A percentile compares a stretch with the other conserved stretches of the same genome.
Conservation (phyloP, 2,329 filamentous ascomycete species). For the Fusarium domesticum region DNA sequence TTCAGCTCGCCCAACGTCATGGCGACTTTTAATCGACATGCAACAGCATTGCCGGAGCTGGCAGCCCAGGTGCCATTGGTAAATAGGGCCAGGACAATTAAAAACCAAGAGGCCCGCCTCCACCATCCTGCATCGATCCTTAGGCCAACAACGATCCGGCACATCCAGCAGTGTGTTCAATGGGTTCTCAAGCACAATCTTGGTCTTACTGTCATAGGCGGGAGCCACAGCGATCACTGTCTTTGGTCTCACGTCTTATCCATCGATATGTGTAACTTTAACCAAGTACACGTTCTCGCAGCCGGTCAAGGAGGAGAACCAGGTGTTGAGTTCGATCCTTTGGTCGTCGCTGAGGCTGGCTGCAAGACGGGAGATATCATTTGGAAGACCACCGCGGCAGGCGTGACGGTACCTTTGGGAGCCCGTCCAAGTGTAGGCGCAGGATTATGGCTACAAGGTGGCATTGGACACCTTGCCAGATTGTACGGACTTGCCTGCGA, state of each 20-base stretch:
- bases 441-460: slow-evolving; percentile 63
- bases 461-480: slow-evolving; percentile 58
- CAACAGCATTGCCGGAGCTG: slow-evolving; percentile 44
- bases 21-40: slow-evolving; percentile 47
- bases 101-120: slow-evolving; percentile 50
- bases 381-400: slow-evolving; percentile 41
- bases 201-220: slow-evolving; percentile 52
- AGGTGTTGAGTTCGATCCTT: slow-evolving; percentile 9
- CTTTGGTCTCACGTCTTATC: slow-evolving; percentile 50
- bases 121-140: slow-evolving; percentile 44
- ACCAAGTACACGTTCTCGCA: slow-evolving; percentile 45
- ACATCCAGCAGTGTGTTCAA: slow-evolving; percentile 53
- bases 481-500: slow-evolving; percentile 58
- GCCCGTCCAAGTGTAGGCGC: slow-evolving; percentile 61
- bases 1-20: slow-evolving; percentile 52
- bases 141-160: slow-evolving; percentile 43
- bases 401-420: slow-evolving; percentile 57
- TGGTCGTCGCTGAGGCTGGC: slow-evolving; percentile 53
- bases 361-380: slow-evolving; percentile 56
- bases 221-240: slow-evolving; percentile 60
- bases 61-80: slow-evolving; percentile 39
- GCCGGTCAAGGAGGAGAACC: slow-evolving; percentile 19
- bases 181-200: slow-evolving; percentile 51
- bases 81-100: slow-evolving; percentile 36
- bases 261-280: slow-evolving; percentile 57